phyloP scores from a whole-genome alignment of 2,329 filamentous ascomycete species.

The Pseudonectria buxi region DNA sequence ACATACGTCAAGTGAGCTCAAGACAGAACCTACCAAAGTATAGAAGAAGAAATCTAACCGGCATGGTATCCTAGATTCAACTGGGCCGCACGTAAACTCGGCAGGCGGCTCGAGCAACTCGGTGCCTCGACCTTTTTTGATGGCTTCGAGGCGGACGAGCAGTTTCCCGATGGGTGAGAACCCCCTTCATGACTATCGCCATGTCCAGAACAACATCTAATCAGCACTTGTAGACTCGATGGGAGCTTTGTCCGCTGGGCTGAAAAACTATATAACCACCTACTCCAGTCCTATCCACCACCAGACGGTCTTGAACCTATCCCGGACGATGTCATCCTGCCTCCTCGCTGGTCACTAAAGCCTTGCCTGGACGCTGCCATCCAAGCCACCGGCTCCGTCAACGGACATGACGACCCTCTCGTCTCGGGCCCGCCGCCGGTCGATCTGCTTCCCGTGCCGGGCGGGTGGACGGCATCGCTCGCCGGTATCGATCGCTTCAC shows the following conservation, averaged over 20 bases:
- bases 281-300: constrained; percentile 64
- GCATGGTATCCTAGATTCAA: constrained; percentile 59
- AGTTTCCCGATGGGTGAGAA: constrained; percentile 79
- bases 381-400: not conserved
- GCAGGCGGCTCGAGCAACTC: constrained; percentile 76
- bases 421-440: constrained; percentile 22
- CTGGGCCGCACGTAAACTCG: constrained; percentile 82
- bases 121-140: constrained; percentile 72
- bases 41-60: not conserved
- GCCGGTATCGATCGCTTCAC: constrained; percentile 67
- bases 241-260: constrained; percentile 77
- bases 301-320: constrained; percentile 62
- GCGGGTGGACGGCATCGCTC: constrained; percentile 51
- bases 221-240: constrained; percentile 55
- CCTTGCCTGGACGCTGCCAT: constrained; percentile 17
- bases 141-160: constrained; percentile 83
- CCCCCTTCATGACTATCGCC: too few species aligned
- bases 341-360: constrained; percentile 56
- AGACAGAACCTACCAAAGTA: not conserved
- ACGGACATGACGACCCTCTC: constrained; percentile 8
- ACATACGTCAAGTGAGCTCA: constrained; percentile 75
- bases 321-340: constrained; percentile 64
- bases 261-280: constrained; percentile 55
- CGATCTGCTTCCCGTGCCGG: constrained; percentile 48
- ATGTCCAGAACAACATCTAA: not conserved